Evolutionary conservation across 148 eudicot genomes (phyloP), one percentile per base, ranked within the genome.

Genomic region (Amaranthus palmeri): DNA sequence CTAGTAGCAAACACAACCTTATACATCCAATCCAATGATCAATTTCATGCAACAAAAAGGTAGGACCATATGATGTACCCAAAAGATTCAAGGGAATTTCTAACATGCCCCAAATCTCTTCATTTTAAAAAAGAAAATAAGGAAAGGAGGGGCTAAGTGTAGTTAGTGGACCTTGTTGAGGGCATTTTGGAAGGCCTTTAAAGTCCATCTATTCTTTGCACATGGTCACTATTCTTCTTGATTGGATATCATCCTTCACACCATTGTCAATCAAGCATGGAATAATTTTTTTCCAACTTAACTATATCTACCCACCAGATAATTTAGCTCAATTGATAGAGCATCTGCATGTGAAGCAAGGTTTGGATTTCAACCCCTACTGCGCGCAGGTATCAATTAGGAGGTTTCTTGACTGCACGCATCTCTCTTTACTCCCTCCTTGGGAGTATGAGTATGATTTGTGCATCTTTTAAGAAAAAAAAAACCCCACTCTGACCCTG

Each of bases 61-160:
- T 65, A 52, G 76, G 77, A 48, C 77, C 77, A 65, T 54, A 25
- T 25, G 65, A 65, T 66, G 65, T 74, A 66, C 55, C 70, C 57
- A 55, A 65, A 66, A 74, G 71, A 65, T 74, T 72, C 1, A 5
- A 1, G 73, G 56, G 51, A 69, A 43, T 43, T 70, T 57, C 4
- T 57, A 17, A 45, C 65, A 10, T 56, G 72, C 56, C 52, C 61
- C 63, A 44, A 44, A 44, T 68, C 59, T 12, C 65, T 61, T 61
- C 5, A 14, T 11, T 1, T 42, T 11, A 5, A 57, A 57, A 7
- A 4, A 15, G 18, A 18, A 15, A 57, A 17, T 25, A 25, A 25
- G 36, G 36, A 25, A 25, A 25, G 36, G 36, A 25, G 36, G 36
- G 36, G 36, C 36, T 25, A 25, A 25, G 36, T 4, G 61, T 15